Percentiles rank a stretch among this genome's conserved stretches.
Conservation (phyloP, 2,329 filamentous ascomycete species). For the Emericellopsis atlantica region DNA sequence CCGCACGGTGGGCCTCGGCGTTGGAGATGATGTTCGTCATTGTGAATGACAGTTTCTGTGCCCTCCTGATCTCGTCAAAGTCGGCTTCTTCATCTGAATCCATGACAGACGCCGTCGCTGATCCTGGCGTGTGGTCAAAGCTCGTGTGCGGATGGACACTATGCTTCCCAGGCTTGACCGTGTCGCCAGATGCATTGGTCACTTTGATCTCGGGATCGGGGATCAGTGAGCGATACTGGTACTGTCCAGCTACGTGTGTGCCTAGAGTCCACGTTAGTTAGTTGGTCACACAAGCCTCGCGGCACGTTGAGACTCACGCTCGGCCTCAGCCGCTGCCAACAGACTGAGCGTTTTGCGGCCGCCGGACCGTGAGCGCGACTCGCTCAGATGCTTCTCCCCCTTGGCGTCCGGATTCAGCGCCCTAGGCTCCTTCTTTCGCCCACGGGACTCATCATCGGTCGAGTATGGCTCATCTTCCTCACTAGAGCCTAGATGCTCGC, state of each 20-base stretch:
- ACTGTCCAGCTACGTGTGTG: slow-evolving; percentile 35
- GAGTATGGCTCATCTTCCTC: slow-evolving; percentile 53
- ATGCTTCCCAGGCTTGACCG: slow-evolving; percentile 38
- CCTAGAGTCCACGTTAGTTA: slow-evolving; percentile 21
- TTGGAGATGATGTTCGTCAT: slow-evolving; percentile 71
- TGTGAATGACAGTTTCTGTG: slow-evolving; percentile 71
- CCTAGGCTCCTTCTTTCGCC: slow-evolving; percentile 42
- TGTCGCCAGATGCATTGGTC: slow-evolving; percentile 50
- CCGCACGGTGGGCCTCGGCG: slow-evolving; percentile 64
- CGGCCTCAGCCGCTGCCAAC: slow-evolving; percentile 64
- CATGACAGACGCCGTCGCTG: slow-evolving; percentile 43
- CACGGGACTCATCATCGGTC: slow-evolving; percentile 58
- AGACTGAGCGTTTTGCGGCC: slow-evolving; percentile 43
- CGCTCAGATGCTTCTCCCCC: slow-evolving; percentile 19
- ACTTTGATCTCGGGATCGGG: slow-evolving; percentile 54
- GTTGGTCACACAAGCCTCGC: slow-evolving; percentile 3
- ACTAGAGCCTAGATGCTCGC: slow-evolving; percentile 54
- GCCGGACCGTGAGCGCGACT: slow-evolving; percentile 15
- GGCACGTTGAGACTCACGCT: slow-evolving; percentile 43
- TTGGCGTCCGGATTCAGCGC: slow-evolving; percentile 27
- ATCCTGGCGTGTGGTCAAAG: slow-evolving; percentile 58
- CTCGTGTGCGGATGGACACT: slow-evolving; percentile 72
- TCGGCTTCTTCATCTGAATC: slow-evolving; percentile 83
- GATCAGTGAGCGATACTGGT: slow-evolving; percentile 52
- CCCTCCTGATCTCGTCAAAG: slow-evolving; percentile 71